Evolutionary conservation across 202 grass and related monocot species (phyloP).

Genomic region (Sporobolus alterniflorus): DNA sequence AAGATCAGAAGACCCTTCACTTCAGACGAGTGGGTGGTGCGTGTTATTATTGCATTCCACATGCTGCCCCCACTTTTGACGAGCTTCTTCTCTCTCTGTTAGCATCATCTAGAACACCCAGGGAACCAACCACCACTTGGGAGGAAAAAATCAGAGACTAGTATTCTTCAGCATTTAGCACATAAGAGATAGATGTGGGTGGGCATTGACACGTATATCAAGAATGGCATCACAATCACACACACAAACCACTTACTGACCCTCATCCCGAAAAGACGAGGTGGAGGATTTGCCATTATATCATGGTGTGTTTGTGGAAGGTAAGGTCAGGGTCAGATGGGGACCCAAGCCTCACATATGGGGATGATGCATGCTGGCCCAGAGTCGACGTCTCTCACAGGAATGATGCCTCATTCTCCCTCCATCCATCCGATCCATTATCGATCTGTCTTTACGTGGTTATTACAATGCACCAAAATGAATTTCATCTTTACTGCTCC

Average conservation of each 20-base stretch:
- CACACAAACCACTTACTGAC: constrained; percentile 17
- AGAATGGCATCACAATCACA: constrained; percentile 37
- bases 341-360: constrained; percentile 52
- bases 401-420: constrained; percentile 8
- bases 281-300: background rate
- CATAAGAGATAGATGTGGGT: background rate
- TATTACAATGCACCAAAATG: background rate
- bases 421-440: too few relatives aligned
- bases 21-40: constrained; percentile 32
- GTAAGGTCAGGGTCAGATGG: constrained; percentile 18
- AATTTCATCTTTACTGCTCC: background rate
- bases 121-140: background rate
- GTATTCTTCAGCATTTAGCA: background rate
- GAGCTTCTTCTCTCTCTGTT: background rate
- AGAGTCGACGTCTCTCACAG: constrained; percentile 18
- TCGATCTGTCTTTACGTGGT: background rate
- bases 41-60: constrained; percentile 47
- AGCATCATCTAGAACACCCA: constrained; percentile 1
- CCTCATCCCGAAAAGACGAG: background rate
- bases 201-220: background rate
- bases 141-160: too few relatives aligned
- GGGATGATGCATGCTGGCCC: constrained; percentile 2
- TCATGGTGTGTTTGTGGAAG: background rate
- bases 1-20: constrained; percentile 30
- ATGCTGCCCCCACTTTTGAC: constrained; percentile 22